Evolutionary conservation across 1,284 basidiomycete genomes (phyloP), one percentile per base, ranked within the genome.

Genomic region (Boletus sp.): DNA sequence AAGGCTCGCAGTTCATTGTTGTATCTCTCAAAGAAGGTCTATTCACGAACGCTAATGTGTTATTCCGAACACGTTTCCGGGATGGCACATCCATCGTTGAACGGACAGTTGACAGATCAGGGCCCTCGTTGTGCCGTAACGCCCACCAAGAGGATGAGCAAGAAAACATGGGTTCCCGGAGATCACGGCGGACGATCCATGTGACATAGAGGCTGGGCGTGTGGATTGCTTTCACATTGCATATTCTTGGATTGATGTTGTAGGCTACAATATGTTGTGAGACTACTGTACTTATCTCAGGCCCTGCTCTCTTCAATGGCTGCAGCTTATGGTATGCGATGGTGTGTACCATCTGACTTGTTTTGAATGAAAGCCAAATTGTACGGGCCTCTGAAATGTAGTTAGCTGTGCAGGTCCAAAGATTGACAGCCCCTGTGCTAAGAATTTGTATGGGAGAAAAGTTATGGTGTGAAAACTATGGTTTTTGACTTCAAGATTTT

Each of bases 1-100:
- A 92, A 69, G 95, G 95, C 39, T 89, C 88, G 16, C 95, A 98
- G 67, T 98, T 99, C 70, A 97, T 98, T 62, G 96, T 99, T 41
- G 95, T 99, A 46, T 93, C 88, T 33, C 76, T 99, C 51, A 99
- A 99, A 70, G 96, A 99, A 63, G 95, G 95, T 3, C 74, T 96
- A 45, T 99, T 99, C 72, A 94, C 91, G 10, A 98, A 99, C 61
- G 96, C 95, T 22, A 99, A 98, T 59, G 94, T 98, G 16, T 74
- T 99, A 41, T 99, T 98, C 78, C 80, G 87, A 40, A 91, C 95
- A 23, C 76, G 88, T 50, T 96, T 97, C 74, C 76, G 91, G 38
- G 93, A 97, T 62, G 94, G 93, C 5, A 96, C 93, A 5, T 91
- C 86, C 43, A 77, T 95, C 40, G 92, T 96, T 29, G 91, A 96